phyloP scores from a whole-genome alignment of 306 rosid species.

The Vigna mungo region DNA sequence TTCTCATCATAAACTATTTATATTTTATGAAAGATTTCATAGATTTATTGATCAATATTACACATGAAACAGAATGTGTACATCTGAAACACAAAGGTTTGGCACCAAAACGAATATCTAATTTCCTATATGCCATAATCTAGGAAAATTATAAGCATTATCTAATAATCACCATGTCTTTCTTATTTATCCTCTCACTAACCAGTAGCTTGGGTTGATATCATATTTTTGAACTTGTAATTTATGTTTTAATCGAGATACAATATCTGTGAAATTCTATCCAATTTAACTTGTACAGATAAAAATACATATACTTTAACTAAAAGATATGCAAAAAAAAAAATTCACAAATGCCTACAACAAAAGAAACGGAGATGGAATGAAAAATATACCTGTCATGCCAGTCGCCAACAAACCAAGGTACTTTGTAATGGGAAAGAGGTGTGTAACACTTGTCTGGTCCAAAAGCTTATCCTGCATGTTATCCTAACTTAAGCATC shows the following conservation, averaged over 20 bases:
- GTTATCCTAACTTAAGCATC: constrained; percentile 31
- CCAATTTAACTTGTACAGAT: not conserved
- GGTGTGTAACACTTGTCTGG: constrained; percentile 94
- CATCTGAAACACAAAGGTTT: not conserved
- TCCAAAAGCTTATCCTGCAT: constrained; percentile 98
- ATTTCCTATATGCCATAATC: not conserved
- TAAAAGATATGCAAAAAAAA: not conserved
- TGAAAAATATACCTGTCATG: constrained; percentile 69
- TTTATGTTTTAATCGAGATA: constrained; percentile 24
- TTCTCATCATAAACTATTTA: constrained; percentile 6
- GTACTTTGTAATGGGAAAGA: constrained; percentile 88
- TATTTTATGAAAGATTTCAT: not conserved
- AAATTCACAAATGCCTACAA: not conserved
- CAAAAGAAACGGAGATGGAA: not conserved
- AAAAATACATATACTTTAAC: not conserved
- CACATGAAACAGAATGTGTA: not conserved
- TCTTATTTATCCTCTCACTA: not conserved
- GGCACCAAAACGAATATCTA: constrained; percentile 22
- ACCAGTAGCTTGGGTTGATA: not conserved
- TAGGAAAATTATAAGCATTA: constrained; percentile 14
- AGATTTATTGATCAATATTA: not conserved
- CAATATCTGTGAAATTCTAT: not conserved
- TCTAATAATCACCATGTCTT: not conserved
- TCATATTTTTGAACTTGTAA: constrained; percentile 2
- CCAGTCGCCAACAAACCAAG: constrained; percentile 98